Percentiles rank a stretch among this genome's conserved stretches.
Conservation (phyloP, 148 eudicot species). For the Silene uniflora region DNA sequence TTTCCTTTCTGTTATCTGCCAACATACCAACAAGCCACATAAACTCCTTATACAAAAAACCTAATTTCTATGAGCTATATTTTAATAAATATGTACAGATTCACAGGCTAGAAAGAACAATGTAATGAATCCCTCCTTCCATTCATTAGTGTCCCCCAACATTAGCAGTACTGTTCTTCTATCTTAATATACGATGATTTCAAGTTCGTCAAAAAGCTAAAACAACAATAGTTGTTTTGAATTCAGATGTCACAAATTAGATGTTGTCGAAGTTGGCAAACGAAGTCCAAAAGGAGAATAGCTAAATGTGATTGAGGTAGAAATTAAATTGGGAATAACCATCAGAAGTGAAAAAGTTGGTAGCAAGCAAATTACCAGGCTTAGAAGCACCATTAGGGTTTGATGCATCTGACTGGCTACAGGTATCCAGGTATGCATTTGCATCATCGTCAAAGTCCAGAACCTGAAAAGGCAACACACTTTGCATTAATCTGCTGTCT, state of each 20-base stretch:
- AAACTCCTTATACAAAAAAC: background rate
- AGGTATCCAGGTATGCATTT: constrained; percentile 37
- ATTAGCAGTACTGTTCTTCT: no score
- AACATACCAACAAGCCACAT: constrained; percentile 13
- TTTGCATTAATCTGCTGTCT: background rate
- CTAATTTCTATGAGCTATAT: background rate
- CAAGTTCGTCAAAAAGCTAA: no score
- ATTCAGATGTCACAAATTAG: no score
- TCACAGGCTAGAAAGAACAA: no score
- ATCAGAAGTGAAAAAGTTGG: background rate
- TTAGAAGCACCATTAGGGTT: constrained; percentile 39
- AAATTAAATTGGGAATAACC: background rate
- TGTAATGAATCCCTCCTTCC: no score
- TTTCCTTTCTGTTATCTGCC: constrained; percentile 80
- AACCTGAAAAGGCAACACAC: constrained; percentile 31
- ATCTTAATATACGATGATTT: no score
- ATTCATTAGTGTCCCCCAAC: no score
- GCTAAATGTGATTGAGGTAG: no score
- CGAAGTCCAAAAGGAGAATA: no score
- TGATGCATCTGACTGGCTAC: constrained; percentile 52
- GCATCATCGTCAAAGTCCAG: constrained; percentile 60
- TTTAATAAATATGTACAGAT: background rate
- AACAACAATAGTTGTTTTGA: no score
- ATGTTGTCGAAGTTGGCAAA: no score
- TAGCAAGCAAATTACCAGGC: constrained; percentile 43